Percentiles rank a stretch among this genome's conserved stretches.
These are phyloP conservation scores for Nigrospora oryzae DNA, from an alignment of 2,329 filamentous ascomycete genomes.

Conservation along the genomic window DNA sequence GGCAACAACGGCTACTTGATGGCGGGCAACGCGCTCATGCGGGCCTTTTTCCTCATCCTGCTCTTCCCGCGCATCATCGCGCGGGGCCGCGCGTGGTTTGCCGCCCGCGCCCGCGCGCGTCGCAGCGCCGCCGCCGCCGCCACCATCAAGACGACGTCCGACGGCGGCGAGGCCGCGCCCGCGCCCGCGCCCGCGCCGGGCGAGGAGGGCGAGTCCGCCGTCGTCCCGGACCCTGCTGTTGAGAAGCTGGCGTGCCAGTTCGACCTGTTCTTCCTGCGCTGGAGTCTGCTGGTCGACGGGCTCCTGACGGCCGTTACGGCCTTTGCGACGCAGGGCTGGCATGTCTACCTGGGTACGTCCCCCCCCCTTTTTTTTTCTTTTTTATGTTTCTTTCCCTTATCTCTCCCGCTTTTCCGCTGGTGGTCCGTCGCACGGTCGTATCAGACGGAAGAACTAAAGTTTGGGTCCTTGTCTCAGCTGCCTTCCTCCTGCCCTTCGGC, in stretches of 20 bases:
- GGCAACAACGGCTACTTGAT: slow-evolving; percentile 43
- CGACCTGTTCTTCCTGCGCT: slow-evolving; percentile 59
- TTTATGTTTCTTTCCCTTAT: neutral
- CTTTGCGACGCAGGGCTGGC: slow-evolving; percentile 55
- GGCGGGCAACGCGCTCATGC: slow-evolving; percentile 40
- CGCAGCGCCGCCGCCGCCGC: too few relatives aligned
- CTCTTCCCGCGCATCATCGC: slow-evolving; percentile 40
- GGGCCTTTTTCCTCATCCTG: slow-evolving; percentile 41
- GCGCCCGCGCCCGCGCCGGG: neutral
- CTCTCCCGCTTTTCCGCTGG: neutral
- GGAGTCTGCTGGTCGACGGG: slow-evolving; percentile 57
- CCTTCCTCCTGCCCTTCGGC: slow-evolving; percentile 56
- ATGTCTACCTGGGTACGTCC: slow-evolving; percentile 52
- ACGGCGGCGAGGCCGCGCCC: neutral
- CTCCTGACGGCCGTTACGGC: slow-evolving; percentile 53
- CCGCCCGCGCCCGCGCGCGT: slow-evolving; percentile 4
- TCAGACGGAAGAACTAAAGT: neutral
- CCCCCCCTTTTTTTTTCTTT: neutral
- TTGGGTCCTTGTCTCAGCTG: slow-evolving; percentile 29
- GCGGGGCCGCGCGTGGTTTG: slow-evolving; percentile 24
- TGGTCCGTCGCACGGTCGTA: too few relatives aligned
- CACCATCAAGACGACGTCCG: neutral
- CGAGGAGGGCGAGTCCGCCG: neutral
- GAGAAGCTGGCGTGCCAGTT: slow-evolving; percentile 46
- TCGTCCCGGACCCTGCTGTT: slow-evolving; percentile 8